These are phyloP conservation scores for Aegilops longissima DNA, from an alignment of 176 grass and related monocot genomes.

Conservation along the genomic window DNA sequence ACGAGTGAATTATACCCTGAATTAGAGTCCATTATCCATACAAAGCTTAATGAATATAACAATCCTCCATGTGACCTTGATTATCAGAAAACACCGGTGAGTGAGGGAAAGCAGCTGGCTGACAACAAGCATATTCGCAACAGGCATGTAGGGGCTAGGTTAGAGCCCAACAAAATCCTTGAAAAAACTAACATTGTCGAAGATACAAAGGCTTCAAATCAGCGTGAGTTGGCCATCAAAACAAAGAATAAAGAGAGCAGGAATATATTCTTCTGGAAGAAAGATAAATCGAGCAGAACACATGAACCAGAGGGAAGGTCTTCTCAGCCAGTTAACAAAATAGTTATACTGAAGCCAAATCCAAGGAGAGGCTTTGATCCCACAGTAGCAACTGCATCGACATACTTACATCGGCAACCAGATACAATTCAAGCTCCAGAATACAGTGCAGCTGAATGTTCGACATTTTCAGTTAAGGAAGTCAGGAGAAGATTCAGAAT, in stretches of 20 bases:
- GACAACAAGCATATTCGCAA: conserved; percentile 35
- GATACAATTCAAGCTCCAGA: conserved; percentile 12
- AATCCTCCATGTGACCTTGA: conserved; percentile 10
- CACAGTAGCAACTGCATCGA: conserved; percentile 3
- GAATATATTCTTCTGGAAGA: conserved; percentile 69
- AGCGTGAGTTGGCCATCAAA: conserved; percentile 13
- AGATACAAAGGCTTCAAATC: conserved; percentile 14
- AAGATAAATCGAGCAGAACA: conserved; percentile 43
- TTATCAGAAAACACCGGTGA: conserved; percentile 10
- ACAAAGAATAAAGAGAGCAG: conserved; percentile 40
- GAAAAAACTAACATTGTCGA: background rate
- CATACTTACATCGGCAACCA: conserved; percentile 9
- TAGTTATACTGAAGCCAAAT: conserved; percentile 88
- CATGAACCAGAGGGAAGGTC: conserved; percentile 33
- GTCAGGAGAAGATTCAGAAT: conserved; percentile 70
- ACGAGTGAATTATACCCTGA: conserved; percentile 43
- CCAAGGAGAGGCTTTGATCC: conserved; percentile 23
- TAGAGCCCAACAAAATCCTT: conserved; percentile 1
- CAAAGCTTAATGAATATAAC: conserved; percentile 54
- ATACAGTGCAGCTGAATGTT: conserved; percentile 42
- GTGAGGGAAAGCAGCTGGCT: conserved; percentile 14
- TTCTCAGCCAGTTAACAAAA: conserved; percentile 58
- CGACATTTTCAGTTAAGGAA: conserved; percentile 83
- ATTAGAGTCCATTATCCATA: conserved; percentile 46
- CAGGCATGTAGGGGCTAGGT: conserved; percentile 3